Conservation (phyloP, 139 green algal species). For the Eudorina sp. region DNA sequence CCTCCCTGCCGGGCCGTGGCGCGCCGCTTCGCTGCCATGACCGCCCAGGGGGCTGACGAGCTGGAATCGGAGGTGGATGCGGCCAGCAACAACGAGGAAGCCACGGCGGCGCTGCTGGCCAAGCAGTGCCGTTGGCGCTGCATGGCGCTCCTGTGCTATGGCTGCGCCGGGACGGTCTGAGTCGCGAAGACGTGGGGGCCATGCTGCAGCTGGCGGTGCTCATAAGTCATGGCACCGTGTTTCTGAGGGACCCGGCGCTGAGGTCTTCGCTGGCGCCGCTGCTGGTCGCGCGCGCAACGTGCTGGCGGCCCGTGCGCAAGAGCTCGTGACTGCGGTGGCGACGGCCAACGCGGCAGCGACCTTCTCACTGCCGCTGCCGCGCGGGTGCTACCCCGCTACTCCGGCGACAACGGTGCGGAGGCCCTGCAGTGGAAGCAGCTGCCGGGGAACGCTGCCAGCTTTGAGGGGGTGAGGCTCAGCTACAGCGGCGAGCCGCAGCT, state of each 20-base stretch:
- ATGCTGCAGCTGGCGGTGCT: conserved; percentile 51
- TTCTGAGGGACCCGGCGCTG: neutral
- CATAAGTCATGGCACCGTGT: conserved; percentile 59
- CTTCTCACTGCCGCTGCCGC: conserved; percentile 6
- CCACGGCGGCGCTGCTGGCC: conserved; percentile 20
- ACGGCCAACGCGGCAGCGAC: neutral
- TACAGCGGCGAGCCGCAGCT: conserved; percentile 27
- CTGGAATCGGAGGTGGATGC: neutral
- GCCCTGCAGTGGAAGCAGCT: neutral
- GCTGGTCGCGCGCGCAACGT: conserved; percentile 46
- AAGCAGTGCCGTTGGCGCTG: conserved; percentile 47
- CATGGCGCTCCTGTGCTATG: conserved; percentile 52
- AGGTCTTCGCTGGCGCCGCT: conserved; percentile 13
- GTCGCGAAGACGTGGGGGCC: conserved; percentile 26
- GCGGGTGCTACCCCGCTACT: neutral
- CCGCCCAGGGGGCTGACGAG: conserved; percentile 46
- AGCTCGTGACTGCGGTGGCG: neutral
- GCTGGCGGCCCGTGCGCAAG: conserved; percentile 1
- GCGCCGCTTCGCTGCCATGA: conserved; percentile 63
- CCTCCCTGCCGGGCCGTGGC: conserved; percentile 11
- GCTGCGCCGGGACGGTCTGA: neutral
- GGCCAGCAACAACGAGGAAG: neutral
- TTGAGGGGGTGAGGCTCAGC: conserved; percentile 31
- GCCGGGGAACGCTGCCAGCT: conserved; percentile 21
- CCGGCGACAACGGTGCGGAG: no score